These are phyloP conservation scores for Trichoderma citrinoviride DNA, from an alignment of 2,329 filamentous ascomycete species.

Conservation along the genomic window DNA sequence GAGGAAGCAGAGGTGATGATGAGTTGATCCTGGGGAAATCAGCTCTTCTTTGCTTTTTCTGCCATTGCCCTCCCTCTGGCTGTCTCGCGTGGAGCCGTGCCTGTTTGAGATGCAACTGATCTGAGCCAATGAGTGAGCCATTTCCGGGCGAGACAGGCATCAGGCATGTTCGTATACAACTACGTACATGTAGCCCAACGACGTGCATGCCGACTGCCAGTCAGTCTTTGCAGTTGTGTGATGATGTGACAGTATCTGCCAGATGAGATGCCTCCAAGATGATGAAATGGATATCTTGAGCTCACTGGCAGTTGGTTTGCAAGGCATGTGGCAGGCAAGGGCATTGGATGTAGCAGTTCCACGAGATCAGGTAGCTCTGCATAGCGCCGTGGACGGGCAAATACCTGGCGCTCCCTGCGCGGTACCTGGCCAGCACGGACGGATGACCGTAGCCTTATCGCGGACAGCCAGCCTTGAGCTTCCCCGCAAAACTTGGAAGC, in stretches of 20 bases:
- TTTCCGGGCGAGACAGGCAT: not conserved
- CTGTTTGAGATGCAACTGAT: not conserved
- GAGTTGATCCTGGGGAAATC: no score
- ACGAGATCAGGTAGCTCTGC: not conserved
- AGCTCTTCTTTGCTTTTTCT: no score
- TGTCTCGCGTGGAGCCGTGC: not conserved
- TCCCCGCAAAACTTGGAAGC: conserved; percentile 19
- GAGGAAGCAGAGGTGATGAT: no score
- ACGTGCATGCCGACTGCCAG: not conserved
- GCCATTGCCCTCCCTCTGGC: no score
- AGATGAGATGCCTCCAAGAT: no score
- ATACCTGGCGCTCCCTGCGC: not conserved
- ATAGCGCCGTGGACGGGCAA: not conserved
- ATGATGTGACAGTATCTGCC: no score
- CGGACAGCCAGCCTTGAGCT: conserved; percentile 18
- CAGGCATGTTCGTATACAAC: not conserved
- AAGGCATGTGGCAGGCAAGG: not conserved
- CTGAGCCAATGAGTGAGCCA: not conserved
- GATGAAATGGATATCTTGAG: no score
- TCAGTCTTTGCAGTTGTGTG: not conserved
- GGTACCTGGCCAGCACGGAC: not conserved
- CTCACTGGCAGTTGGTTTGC: not conserved
- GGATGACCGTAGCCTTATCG: not conserved
- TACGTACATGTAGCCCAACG: not conserved
- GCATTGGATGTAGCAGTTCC: not conserved